Evolutionary conservation across 495 filamentous ascomycete species (phyloP), one percentile per base, ranked within the genome.

Genomic region (Aspergillus incahuasiensis): DNA sequence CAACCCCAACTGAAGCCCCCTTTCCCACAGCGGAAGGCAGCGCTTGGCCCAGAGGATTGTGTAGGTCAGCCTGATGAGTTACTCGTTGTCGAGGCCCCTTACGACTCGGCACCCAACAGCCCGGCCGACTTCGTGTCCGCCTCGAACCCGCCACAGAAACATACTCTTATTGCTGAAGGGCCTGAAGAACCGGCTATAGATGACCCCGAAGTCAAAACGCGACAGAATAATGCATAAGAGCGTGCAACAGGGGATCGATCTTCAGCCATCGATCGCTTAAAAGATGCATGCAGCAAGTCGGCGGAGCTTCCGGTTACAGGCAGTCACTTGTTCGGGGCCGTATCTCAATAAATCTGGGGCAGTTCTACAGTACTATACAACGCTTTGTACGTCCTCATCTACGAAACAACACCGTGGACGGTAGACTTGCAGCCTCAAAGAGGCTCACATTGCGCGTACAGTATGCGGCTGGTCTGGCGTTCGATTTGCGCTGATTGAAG

Each of bases 21-120:
- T 12, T 55, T 72, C 8, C 70, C 68, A 16, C 64, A 67, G 30
- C 67, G 72, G 34, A 79, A 77, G 52, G 69, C 72, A 6, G 60
- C 67, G 7, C 63, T 69, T 12, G 57, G 58, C 25, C n/a, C 52
- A 5, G 48, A 63, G 20, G 58, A 59, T n/a, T 52, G 49, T 15
- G 56, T 60, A 4, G 48, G 43, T 38, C 55, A 44, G 4, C 39
- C 57, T 6, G 77, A 76, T 28, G 76, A 77, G 20, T 21, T 82
- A 9, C 69, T 83, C 1, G 75, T 83, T 30, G 74, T 83, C 9
- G 66, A 78, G 56, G 78, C 79, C 9, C 79, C 77, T n/a, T 59
- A 65, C 8, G 78, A 81, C 42, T 81, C 77, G 11, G 68, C 68
- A n/a, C 75, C 79, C 6, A 69, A 75, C 30, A 80, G 78, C 52